A percentile compares a stretch with the other conserved stretches of the same genome.
These are phyloP conservation scores for Crucibulum laeve DNA, from an alignment of 768 basidiomycete species.

Conservation along the genomic window DNA sequence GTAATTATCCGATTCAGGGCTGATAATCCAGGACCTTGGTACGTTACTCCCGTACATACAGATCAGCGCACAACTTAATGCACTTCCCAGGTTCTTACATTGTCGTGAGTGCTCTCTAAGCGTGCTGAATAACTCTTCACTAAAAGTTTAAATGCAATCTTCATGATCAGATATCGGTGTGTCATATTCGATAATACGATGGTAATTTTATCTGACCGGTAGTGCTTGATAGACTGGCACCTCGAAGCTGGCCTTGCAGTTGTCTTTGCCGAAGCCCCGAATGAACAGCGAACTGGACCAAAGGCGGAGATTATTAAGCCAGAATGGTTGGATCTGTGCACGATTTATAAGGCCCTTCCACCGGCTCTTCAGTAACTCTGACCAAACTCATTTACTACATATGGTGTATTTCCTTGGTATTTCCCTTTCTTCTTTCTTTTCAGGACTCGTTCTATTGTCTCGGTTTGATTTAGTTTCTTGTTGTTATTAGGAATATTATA, in stretches of 20 bases:
- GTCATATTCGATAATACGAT: background rate
- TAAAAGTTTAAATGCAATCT: too few species aligned
- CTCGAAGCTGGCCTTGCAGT: conserved; percentile 34
- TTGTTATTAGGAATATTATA: too few species aligned
- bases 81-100: background rate
- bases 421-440: too few species aligned
- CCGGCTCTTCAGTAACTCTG: background rate
- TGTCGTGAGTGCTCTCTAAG: background rate
- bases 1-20: background rate
- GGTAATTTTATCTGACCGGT: background rate
- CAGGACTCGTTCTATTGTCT: too few species aligned
- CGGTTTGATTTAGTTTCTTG: too few species aligned
- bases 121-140: background rate
- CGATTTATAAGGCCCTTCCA: conserved; percentile 5
- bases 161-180: background rate
- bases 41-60: background rate
- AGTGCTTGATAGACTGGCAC: conserved; percentile 24
- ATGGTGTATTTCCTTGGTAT: too few species aligned
- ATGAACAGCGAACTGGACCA: conserved; percentile 18
- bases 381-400: too few species aligned
- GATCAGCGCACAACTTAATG: background rate
- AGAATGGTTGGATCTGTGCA: conserved; percentile 4
- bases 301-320: conserved; percentile 20
- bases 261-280: conserved; percentile 30
- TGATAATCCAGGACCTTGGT: background rate